phyloP scores from a whole-genome alignment of 1,284 basidiomycete genomes.

The Ustilago loliicola region DNA sequence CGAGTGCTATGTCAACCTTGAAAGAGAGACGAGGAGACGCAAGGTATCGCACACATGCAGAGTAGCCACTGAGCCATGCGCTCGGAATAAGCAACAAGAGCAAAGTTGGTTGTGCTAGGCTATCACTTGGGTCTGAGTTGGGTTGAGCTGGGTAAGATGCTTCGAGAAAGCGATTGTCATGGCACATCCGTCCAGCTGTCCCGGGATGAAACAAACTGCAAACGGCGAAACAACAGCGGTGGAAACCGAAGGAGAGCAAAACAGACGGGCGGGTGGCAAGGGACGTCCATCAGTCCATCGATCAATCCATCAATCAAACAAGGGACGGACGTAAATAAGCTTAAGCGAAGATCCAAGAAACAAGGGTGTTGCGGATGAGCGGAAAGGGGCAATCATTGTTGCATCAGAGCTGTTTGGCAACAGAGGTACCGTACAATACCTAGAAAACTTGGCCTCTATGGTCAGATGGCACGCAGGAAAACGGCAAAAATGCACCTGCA shows the following conservation, averaged over 20 bases:
- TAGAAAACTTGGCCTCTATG: background rate
- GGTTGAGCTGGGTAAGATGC: background rate
- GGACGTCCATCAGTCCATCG: background rate
- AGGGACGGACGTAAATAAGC: background rate
- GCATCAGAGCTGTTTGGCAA: background rate
- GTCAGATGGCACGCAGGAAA: background rate
- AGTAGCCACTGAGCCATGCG: background rate
- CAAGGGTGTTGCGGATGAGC: slow-evolving; percentile 13
- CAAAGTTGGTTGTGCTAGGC: background rate
- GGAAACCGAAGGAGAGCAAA: background rate
- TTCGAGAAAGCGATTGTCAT: slow-evolving; percentile 6
- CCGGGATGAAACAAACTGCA: background rate
- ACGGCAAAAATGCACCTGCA: background rate
- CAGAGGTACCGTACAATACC: background rate
- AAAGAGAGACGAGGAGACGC: background rate
- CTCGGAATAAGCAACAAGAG: background rate
- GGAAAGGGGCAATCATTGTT: background rate
- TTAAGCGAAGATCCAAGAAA: slow-evolving; percentile 10
- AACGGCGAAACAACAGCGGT: background rate
- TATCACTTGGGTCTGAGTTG: slow-evolving; percentile 10
- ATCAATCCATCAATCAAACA: slow-evolving; percentile 1
- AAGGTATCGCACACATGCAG: background rate
- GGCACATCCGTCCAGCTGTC: background rate
- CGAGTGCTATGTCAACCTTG: background rate
- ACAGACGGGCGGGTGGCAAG: background rate